Conservation (phyloP, 1,284 basidiomycete genomes). For the Cutaneotrichosporon sp. region DNA sequence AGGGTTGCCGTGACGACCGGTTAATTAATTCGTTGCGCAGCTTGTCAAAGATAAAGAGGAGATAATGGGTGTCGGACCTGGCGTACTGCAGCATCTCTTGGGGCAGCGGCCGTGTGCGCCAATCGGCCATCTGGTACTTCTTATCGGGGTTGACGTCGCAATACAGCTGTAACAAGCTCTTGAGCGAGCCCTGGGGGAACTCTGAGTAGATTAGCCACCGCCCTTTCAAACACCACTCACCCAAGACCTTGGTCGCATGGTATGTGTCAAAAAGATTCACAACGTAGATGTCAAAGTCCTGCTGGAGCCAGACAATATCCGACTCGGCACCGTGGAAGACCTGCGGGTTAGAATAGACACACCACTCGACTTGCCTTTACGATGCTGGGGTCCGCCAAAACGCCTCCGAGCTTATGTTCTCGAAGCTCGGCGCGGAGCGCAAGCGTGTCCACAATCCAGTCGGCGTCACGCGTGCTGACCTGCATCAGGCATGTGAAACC, state of each 20-base stretch:
- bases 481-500: slow-evolving; percentile 95
- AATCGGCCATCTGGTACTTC: slow-evolving; percentile 91
- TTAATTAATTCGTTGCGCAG: slow-evolving; percentile 80
- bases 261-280: slow-evolving; percentile 96
- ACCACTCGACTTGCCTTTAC: slow-evolving; percentile 62
- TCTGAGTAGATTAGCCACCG: slow-evolving; percentile 49
- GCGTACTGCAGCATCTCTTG: slow-evolving; percentile 88
- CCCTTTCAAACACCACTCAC: slow-evolving; percentile 46
- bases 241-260: slow-evolving; percentile 81
- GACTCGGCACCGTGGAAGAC: slow-evolving; percentile 91
- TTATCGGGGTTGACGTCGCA: slow-evolving; percentile 92
- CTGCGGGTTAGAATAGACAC: slow-evolving; percentile 43
- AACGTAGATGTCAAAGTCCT: slow-evolving; percentile 88
- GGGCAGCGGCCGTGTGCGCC: slow-evolving; percentile 87
- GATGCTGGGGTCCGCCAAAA: slow-evolving; percentile 76
- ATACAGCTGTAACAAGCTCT: slow-evolving; percentile 79
- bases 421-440: slow-evolving; percentile 66
- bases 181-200: slow-evolving; percentile 76
- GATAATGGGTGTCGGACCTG: slow-evolving; percentile 90
- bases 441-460: slow-evolving; percentile 83
- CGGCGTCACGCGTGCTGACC: slow-evolving; percentile 74
- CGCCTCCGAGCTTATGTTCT: slow-evolving; percentile 53
- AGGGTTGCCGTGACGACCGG: slow-evolving; percentile 35
- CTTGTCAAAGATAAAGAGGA: slow-evolving; percentile 87
- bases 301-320: slow-evolving; percentile 93